Evolutionary conservation across 2,329 filamentous ascomycete genomes (phyloP), one percentile per base, ranked within the genome.

Genomic region (Fusarium nygamai): DNA sequence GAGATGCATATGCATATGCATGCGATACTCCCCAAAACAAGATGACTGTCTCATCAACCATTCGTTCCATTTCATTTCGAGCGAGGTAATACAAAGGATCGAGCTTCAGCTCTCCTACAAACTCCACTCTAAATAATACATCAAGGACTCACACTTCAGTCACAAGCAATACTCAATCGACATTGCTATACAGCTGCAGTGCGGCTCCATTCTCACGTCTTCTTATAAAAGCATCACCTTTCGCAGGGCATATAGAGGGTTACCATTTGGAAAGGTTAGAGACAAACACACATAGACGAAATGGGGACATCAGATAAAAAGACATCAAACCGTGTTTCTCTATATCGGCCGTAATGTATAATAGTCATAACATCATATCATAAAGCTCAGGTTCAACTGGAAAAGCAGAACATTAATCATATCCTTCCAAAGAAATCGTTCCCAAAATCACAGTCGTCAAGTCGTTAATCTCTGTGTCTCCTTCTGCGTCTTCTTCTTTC

Each of bases 341-440:
- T 78, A 78, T 78, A 72, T 75, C 54, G 73, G 74, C 64, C 73
- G 76, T 78, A 70, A 77, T 61, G 56, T 76, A 77, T 77, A 74
- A 63, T 74, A 68, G 65, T 78, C 76, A 64, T 78, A 63, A 71
- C 69, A 60, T 78, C 76, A 29, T 77, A 59, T 78, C 73, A 57
- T 74, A 62, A 64, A 73, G 43, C 36, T 67, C 57, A 36, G 34
- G 34, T 36, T 19, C 36, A 61, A 75, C 39, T 39, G 48, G 38
- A 68, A 70, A 74, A 56, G 17, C 38, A 77, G 67, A 29, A 44
- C 67, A 67, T 67, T 59, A 70, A 39, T 53, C 56, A 38, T 72
- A 12, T 61, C 75, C 61, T 72, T 43, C 62, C 67, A 76, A 74
- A 64, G 64, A 72, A 70, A 69, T 53, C 64, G 51, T 63, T 54